phyloP scores from a whole-genome alignment of 345 rosid genomes.

The Excoecaria cochinchinensis region DNA sequence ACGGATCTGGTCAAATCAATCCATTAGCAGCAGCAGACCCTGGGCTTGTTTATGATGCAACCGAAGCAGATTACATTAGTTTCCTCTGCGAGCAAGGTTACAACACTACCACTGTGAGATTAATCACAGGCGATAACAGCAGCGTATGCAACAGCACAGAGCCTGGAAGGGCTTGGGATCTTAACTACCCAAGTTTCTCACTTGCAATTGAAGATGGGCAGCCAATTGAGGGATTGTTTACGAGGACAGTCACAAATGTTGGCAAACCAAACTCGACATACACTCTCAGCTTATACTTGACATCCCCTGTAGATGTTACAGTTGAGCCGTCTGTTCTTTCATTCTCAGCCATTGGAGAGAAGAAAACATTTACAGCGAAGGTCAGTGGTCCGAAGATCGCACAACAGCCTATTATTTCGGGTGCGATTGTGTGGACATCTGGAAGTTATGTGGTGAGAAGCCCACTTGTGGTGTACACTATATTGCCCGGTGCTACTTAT shows the following conservation, averaged over 20 bases:
- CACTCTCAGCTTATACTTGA: conserved; percentile 12
- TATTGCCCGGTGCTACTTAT: conserved; percentile 18
- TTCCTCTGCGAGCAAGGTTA: conserved; percentile 53
- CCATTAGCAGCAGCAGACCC: conserved; percentile 14
- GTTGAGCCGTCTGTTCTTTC: conserved; percentile 34
- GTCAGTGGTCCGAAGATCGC: conserved; percentile 23
- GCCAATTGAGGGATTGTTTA: conserved; percentile 24
- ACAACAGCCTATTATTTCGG: conserved; percentile 35
- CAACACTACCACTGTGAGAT: conserved; percentile 25
- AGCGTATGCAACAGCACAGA: conserved; percentile 21
- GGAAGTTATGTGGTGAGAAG: conserved; percentile 37
- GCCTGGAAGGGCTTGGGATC: conserved; percentile 43
- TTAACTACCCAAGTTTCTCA: conserved; percentile 46
- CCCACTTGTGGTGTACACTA: conserved; percentile 30
- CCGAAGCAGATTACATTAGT: conserved; percentile 32
- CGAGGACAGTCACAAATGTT: conserved; percentile 51
- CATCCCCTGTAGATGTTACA: conserved; percentile 12
- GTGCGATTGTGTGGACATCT: conserved; percentile 34
- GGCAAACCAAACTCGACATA: conserved; percentile 41
- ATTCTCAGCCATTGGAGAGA: conserved; percentile 32
- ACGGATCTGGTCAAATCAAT: conserved; percentile 23
- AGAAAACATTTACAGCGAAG: conserved; percentile 28
- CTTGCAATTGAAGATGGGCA: conserved; percentile 35
- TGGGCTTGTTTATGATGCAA: conserved; percentile 20
- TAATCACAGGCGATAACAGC: conserved; percentile 34